These are phyloP conservation scores for Starmerella stellata DNA, from an alignment of 805 yeast species.

Conservation along the genomic window DNA sequence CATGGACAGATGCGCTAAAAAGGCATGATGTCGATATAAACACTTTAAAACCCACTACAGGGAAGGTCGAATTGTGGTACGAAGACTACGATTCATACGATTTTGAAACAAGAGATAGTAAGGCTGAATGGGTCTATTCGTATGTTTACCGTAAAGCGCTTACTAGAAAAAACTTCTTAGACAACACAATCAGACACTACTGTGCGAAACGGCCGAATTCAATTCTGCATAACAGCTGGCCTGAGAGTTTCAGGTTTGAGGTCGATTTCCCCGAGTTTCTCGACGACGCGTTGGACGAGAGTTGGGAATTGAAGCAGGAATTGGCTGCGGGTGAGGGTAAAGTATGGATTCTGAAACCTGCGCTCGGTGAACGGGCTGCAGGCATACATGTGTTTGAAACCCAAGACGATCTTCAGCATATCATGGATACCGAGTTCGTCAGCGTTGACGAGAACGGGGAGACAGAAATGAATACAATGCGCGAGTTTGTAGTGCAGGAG, in stretches of 20 bases:
- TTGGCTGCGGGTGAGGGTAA: slow-evolving; percentile 40
- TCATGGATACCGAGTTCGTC: slow-evolving; percentile 53
- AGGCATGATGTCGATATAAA: slow-evolving; percentile 2
- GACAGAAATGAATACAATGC: slow-evolving; percentile 23
- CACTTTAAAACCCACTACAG: not conserved
- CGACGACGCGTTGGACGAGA: slow-evolving; percentile 85
- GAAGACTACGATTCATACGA: slow-evolving; percentile 83
- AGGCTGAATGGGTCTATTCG: slow-evolving; percentile 13
- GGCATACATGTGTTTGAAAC: slow-evolving; percentile 74
- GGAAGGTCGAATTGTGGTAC: slow-evolving; percentile 36
- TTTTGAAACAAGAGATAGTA: slow-evolving; percentile 32
- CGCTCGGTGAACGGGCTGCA: slow-evolving; percentile 94
- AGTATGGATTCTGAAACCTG: slow-evolving; percentile 83
- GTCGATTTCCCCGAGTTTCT: slow-evolving; percentile 90
- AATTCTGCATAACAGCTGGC: slow-evolving; percentile 40
- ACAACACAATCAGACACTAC: slow-evolving; percentile 65
- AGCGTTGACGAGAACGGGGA: slow-evolving; percentile 39
- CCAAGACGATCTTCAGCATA: slow-evolving; percentile 57
- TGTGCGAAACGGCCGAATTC: slow-evolving; percentile 58
- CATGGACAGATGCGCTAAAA: slow-evolving; percentile 13
- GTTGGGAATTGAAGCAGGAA: slow-evolving; percentile 71
- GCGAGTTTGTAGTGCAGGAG: slow-evolving; percentile 82
- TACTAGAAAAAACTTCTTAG: slow-evolving; percentile 73
- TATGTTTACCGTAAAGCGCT: slow-evolving; percentile 79
- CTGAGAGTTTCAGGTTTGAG: slow-evolving; percentile 64